phyloP scores from a whole-genome alignment of 2,329 filamentous ascomycete species.

The Aspergillus sp. region DNA sequence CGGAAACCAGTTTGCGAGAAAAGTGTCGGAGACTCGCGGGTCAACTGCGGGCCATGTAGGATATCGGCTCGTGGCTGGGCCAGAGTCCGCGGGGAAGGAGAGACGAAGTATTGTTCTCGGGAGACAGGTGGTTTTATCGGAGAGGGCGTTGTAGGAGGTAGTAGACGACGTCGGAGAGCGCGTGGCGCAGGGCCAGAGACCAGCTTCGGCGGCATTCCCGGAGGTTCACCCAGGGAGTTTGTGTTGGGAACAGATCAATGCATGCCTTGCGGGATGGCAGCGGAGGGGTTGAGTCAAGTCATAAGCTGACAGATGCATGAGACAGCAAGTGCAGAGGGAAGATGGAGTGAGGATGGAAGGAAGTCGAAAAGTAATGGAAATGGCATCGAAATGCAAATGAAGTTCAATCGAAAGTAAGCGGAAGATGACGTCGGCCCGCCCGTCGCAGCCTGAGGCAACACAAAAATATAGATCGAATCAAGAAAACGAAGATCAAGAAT shows the following conservation, averaged over 20 bases:
- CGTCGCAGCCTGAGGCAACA: neutral
- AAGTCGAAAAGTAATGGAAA: neutral
- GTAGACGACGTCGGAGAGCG: constrained; percentile 13
- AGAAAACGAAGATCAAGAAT: no score
- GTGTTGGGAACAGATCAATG: neutral
- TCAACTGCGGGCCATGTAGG: constrained; percentile 39
- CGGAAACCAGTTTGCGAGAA: constrained; percentile 29
- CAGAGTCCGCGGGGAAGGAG: constrained; percentile 31
- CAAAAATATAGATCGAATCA: neutral
- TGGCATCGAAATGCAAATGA: neutral
- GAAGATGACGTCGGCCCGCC: constrained; percentile 11
- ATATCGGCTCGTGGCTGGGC: constrained; percentile 42
- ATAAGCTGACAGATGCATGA: neutral
- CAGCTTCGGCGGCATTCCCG: constrained; percentile 18
- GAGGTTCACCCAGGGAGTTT: constrained; percentile 1
- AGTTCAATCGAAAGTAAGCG: neutral
- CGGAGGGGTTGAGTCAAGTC: neutral
- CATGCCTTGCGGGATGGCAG: neutral
- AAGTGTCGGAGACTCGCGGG: constrained; percentile 22
- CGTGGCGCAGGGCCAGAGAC: constrained; percentile 1
- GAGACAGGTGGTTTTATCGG: constrained; percentile 5
- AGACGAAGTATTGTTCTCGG: constrained; percentile 28
- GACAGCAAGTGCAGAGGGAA: neutral
- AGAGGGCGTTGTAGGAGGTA: constrained; percentile 3
- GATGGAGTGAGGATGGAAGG: neutral